These are phyloP conservation scores for Tuber calosporum DNA, from an alignment of 495 filamentous ascomycete species.

Conservation along the genomic window DNA sequence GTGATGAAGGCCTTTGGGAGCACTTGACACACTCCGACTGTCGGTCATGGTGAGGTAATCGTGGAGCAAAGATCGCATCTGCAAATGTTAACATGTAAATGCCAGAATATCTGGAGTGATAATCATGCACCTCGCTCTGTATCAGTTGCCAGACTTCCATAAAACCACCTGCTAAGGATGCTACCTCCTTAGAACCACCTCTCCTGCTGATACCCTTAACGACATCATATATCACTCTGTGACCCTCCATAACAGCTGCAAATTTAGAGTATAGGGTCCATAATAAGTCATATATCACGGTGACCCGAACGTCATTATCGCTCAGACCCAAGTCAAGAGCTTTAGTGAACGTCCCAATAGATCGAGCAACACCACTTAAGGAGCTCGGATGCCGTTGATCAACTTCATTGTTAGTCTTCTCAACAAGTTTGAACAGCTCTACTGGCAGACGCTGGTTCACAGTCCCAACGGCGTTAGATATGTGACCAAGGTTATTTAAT, in stretches of 20 bases:
- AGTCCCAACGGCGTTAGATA: slow-evolving; percentile 77
- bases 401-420: slow-evolving; percentile 87
- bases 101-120: background rate
- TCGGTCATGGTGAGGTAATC: slow-evolving; percentile 96
- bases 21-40: slow-evolving; percentile 49
- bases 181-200: slow-evolving; percentile 56
- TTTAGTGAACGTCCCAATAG: slow-evolving; percentile 52
- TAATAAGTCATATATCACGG: slow-evolving; percentile 79
- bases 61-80: slow-evolving; percentile 87
- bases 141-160: slow-evolving; percentile 69
- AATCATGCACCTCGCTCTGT: slow-evolving; percentile 59
- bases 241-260: slow-evolving; percentile 90
- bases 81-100: slow-evolving; percentile 45
- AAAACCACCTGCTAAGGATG: slow-evolving; percentile 37
- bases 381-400: slow-evolving; percentile 79
- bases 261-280: slow-evolving; percentile 94
- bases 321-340: slow-evolving; percentile 56
- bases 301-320: slow-evolving; percentile 63
- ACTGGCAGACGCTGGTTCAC: slow-evolving; percentile 91
- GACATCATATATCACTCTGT: slow-evolving; percentile 87
- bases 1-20: slow-evolving; percentile 47
- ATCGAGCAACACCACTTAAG: slow-evolving; percentile 44
- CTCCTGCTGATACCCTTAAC: slow-evolving; percentile 74
- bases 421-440: slow-evolving; percentile 87
- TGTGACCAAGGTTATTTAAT: slow-evolving; percentile 73